A percentile compares a stretch with the other conserved stretches of the same genome.
These are phyloP conservation scores for Leccinum incarnatum DNA, from an alignment of 768 basidiomycete species.

Conservation along the genomic window DNA sequence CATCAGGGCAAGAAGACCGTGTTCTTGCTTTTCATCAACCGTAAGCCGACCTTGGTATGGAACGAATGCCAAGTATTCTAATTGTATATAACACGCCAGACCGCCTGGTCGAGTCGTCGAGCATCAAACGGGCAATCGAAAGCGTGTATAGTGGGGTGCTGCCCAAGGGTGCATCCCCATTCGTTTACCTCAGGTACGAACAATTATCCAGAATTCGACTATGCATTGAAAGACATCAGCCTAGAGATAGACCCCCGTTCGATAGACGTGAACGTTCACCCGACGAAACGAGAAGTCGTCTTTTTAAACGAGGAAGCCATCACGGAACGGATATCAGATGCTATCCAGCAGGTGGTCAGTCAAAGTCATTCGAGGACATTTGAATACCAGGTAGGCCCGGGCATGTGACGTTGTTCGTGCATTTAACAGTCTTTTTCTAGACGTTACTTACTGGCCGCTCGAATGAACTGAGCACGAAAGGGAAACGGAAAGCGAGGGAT, in stretches of 20 bases:
- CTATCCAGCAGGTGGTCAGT: conserved; percentile 63
- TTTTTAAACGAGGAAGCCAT: conserved; percentile 91
- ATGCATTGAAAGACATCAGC: conserved; percentile 37
- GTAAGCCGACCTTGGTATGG: conserved; percentile 43
- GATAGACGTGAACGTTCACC: conserved; percentile 97
- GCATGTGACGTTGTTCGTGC: background rate
- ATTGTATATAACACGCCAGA: conserved; percentile 44
- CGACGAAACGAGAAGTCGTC: conserved; percentile 95
- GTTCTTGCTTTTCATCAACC: conserved; percentile 92
- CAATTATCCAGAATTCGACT: background rate
- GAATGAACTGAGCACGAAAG: conserved; percentile 26
- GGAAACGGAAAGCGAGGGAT: conserved; percentile 39
- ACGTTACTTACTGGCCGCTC: conserved; percentile 59
- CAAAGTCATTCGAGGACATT: conserved; percentile 67
- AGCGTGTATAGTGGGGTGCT: conserved; percentile 79
- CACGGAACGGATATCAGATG: conserved; percentile 70
- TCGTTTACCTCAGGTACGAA: conserved; percentile 88
- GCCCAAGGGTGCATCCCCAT: conserved; percentile 87
- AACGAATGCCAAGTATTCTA: background rate
- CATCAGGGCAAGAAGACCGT: conserved; percentile 85
- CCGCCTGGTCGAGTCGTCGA: conserved; percentile 84
- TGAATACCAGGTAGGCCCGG: conserved; percentile 59
- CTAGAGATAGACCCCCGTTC: conserved; percentile 80
- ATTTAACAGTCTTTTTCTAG: conserved; percentile 31
- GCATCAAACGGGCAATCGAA: conserved; percentile 87